These are phyloP conservation scores for Hericium erinaceus DNA, from an alignment of 768 basidiomycete genomes.

Conservation along the genomic window DNA sequence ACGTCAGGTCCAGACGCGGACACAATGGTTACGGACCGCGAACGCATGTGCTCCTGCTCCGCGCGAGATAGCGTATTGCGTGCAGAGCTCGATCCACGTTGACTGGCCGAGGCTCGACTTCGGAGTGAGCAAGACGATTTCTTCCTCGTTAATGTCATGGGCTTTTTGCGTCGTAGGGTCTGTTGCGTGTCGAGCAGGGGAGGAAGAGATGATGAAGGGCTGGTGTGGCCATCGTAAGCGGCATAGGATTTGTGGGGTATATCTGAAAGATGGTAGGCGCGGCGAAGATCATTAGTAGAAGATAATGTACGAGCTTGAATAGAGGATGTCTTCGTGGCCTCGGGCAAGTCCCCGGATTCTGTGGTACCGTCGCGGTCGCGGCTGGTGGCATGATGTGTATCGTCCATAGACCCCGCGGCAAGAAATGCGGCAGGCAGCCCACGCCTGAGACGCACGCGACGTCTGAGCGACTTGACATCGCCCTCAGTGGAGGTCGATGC, in stretches of 20 bases:
- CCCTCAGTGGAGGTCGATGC: no score
- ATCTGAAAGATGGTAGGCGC: no score
- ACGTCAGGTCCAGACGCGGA: neutral
- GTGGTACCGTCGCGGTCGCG: neutral
- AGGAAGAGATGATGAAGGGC: constrained; percentile 5
- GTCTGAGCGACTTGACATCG: neutral
- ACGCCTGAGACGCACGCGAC: neutral
- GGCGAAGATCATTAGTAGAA: no score
- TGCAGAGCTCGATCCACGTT: neutral
- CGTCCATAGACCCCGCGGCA: neutral
- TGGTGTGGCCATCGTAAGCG: neutral
- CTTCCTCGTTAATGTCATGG: constrained; percentile 7
- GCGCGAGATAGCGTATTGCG: neutral
- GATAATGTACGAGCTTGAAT: no score
- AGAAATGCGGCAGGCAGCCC: neutral
- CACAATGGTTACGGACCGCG: neutral
- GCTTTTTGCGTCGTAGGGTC: constrained; percentile 9
- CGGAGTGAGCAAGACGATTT: constrained; percentile 11
- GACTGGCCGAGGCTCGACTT: neutral
- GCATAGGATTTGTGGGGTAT: neutral
- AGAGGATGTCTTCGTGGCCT: no score
- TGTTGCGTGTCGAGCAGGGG: constrained; percentile 6
- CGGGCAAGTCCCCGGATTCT: neutral
- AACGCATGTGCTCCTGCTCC: neutral
- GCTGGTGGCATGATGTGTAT: neutral